Percentiles rank a stretch among this genome's conserved stretches.
These are phyloP conservation scores for Russula emetica DNA, from an alignment of 768 basidiomycete species.

Conservation along the genomic window DNA sequence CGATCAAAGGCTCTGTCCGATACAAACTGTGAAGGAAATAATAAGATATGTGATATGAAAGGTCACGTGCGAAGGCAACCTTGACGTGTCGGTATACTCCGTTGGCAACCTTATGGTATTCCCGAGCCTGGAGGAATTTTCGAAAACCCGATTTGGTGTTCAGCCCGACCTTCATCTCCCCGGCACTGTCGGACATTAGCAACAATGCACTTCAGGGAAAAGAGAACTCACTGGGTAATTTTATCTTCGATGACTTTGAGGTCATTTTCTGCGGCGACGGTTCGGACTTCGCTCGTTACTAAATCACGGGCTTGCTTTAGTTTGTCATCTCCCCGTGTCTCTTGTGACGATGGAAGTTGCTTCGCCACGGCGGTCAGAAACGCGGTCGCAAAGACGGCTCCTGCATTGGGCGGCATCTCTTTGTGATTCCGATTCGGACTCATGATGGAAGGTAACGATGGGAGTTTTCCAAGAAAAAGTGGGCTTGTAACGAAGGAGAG, in stretches of 20 bases:
- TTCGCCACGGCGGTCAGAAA: neutral
- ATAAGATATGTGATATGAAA: neutral
- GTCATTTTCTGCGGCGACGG: neutral
- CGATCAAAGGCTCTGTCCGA: constrained; percentile 1
- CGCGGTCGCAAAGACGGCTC: neutral
- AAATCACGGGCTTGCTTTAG: neutral
- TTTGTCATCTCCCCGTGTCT: constrained; percentile 2
- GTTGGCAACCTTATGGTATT: constrained; percentile 6
- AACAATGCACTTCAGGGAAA: neutral
- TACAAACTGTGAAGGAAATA: neutral
- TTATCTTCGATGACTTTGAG: neutral
- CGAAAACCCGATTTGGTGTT: neutral
- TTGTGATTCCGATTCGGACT: neutral
- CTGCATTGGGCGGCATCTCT: neutral
- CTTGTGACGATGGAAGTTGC: neutral
- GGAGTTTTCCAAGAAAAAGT: neutral
- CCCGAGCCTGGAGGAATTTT: neutral
- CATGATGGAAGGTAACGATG: neutral
- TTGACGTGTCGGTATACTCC: neutral
- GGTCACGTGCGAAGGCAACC: neutral
- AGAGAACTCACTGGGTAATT: neutral
- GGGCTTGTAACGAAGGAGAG: neutral
- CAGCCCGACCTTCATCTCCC: neutral
- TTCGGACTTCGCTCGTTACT: neutral
- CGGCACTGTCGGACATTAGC: constrained; percentile 2